Conservation (phyloP, 2,329 filamentous ascomycete genomes). For the Coleophoma crateriformis region DNA sequence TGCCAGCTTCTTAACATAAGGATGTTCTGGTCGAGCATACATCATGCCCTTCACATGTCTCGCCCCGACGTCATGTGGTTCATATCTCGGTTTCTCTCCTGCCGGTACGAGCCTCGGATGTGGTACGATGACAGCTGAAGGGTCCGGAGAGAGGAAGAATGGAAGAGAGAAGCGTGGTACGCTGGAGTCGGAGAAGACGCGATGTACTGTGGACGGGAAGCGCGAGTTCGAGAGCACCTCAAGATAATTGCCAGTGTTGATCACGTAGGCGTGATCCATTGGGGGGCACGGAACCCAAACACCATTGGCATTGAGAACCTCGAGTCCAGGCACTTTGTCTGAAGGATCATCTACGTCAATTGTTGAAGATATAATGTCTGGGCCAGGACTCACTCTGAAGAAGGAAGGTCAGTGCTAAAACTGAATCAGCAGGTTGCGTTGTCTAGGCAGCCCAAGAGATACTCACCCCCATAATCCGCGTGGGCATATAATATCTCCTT, state of each 20-base stretch:
- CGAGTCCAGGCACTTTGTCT: conserved; percentile 33
- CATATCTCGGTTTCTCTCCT: background rate
- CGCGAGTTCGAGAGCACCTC: conserved; percentile 32
- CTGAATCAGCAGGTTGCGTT: background rate
- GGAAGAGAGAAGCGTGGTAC: conserved; percentile 30
- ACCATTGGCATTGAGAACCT: conserved; percentile 34
- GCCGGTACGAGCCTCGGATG: background rate
- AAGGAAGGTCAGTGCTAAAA: conserved; percentile 34
- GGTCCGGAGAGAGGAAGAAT: conserved; percentile 39
- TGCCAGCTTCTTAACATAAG: background rate
- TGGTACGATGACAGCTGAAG: background rate
- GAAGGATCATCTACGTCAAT: background rate
- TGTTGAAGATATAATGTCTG: background rate
- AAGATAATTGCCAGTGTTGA: conserved; percentile 39
- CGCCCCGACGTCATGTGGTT: background rate
- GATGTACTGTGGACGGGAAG: conserved; percentile 38
- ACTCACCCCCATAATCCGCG: conserved; percentile 30
- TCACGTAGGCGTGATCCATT: conserved; percentile 32
- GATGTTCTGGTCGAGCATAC: background rate
- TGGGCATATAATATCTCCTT: conserved; percentile 26
- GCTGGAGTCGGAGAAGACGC: conserved; percentile 23
- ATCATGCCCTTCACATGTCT: background rate
- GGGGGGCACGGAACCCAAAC: conserved; percentile 36
- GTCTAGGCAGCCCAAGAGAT: background rate
- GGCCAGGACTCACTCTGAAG: conserved; percentile 25